Evolutionary conservation across 495 filamentous ascomycete species (phyloP).

Genomic region (Parathielavia hyrcaniae): DNA sequence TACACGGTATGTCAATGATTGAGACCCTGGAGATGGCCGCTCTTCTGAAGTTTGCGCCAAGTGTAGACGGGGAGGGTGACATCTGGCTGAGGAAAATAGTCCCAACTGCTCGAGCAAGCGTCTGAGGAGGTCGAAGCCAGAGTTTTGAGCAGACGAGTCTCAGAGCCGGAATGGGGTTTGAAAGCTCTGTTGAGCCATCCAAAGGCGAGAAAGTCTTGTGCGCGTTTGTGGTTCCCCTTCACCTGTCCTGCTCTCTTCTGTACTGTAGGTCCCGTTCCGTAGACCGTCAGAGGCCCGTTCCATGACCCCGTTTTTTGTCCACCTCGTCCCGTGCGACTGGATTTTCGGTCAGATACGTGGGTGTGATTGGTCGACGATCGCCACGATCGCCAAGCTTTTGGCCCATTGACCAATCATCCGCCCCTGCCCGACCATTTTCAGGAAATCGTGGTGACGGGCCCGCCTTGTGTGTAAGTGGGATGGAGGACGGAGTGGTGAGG

Average conservation of each 20-base stretch:
- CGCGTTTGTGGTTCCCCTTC: too few relatives aligned
- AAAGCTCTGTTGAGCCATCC: too few relatives aligned
- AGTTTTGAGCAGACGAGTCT: too few relatives aligned
- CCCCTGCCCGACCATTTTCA: constrained; percentile 9
- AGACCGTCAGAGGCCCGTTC: background rate
- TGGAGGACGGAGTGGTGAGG: constrained; percentile 6
- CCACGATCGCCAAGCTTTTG: background rate
- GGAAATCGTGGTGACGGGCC: constrained; percentile 2
- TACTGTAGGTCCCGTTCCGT: background rate
- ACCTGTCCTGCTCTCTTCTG: background rate
- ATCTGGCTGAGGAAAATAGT: too few relatives aligned
- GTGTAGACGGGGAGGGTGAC: too few relatives aligned
- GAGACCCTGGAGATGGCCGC: too few relatives aligned
- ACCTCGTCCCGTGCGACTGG: background rate
- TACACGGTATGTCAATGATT: too few relatives aligned
- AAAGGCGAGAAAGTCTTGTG: too few relatives aligned
- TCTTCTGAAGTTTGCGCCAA: too few relatives aligned
- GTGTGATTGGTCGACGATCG: constrained; percentile 5
- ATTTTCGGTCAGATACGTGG: constrained; percentile 12
- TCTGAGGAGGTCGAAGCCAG: too few relatives aligned
- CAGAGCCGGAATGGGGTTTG: too few relatives aligned
- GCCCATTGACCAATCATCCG: constrained; percentile 19
- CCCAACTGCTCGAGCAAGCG: too few relatives aligned
- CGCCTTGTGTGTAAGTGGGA: background rate
- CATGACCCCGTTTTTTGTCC: constrained; percentile 10